Conservation (phyloP, 768 basidiomycete genomes). For the Phanerochaete carnosa region DNA sequence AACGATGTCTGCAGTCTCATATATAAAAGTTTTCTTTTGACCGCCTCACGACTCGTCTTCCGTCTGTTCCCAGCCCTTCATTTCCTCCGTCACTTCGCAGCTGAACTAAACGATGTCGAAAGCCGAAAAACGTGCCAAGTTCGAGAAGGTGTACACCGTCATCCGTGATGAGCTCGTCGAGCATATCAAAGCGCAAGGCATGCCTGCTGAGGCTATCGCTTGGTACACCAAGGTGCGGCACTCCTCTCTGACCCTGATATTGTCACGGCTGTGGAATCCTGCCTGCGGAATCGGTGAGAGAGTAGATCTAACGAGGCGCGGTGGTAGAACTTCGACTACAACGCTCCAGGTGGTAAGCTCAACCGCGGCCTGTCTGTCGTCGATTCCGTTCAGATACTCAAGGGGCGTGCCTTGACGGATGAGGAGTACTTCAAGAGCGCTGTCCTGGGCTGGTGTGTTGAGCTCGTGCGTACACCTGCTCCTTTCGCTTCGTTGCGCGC, state of each 20-base stretch:
- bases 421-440: conserved; percentile 89
- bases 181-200: conserved; percentile 62
- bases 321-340: conserved; percentile 80
- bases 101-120: conserved; percentile 6
- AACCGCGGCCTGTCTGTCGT: conserved; percentile 97
- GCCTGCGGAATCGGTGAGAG: not conserved
- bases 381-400: conserved; percentile 87
- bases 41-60: too few species aligned
- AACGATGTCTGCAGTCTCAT: not conserved
- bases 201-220: conserved; percentile 80
- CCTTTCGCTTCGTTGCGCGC: not conserved
- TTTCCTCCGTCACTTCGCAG: not conserved
- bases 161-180: conserved; percentile 78
- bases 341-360: conserved; percentile 94
- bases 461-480: conserved; percentile 65
- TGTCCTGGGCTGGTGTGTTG: conserved; percentile 92
- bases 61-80: not conserved
- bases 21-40: not conserved
- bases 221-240: conserved; percentile 78
- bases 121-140: conserved; percentile 43
- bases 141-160: conserved; percentile 67
- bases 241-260: not conserved
- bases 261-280: not conserved
- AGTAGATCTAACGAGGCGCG: conserved; percentile 11
- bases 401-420: conserved; percentile 64